Evolutionary conservation across 768 basidiomycete species (phyloP).

Genomic region (Hericium rajendrae): DNA sequence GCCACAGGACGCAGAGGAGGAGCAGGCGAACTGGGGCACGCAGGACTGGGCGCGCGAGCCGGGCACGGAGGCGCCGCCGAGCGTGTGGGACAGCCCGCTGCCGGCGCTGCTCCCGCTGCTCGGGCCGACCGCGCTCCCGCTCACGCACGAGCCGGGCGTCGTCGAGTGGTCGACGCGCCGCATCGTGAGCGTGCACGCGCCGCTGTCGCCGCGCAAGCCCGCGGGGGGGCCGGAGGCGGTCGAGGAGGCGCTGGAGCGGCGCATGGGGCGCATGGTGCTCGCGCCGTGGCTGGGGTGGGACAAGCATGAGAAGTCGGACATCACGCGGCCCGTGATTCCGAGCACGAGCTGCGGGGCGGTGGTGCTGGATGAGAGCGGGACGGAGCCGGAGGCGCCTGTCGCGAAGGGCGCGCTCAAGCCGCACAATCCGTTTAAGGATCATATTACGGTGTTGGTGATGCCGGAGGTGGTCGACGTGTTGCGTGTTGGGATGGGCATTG

Average conservation of each 20-base stretch:
- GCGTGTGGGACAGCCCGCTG: slow-evolving; percentile 7
- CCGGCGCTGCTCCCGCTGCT: slow-evolving; percentile 31
- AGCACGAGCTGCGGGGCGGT: slow-evolving; percentile 28
- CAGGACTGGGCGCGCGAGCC: background rate
- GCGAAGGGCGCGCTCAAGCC: slow-evolving; percentile 15
- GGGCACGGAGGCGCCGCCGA: background rate
- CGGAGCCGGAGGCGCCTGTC: slow-evolving; percentile 2
- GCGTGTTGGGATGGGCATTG: slow-evolving; percentile 47
- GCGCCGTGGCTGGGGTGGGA: slow-evolving; percentile 43
- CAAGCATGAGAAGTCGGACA: slow-evolving; percentile 22
- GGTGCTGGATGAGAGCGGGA: slow-evolving; percentile 14
- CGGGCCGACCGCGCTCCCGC: slow-evolving; percentile 46
- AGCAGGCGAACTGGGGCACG: background rate
- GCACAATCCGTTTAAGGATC: slow-evolving; percentile 47
- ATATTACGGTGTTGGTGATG: slow-evolving; percentile 49
- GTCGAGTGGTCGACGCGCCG: slow-evolving; percentile 58
- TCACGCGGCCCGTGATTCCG: slow-evolving; percentile 26
- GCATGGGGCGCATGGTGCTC: slow-evolving; percentile 41
- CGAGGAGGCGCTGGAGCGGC: slow-evolving; percentile 36
- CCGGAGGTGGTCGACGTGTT: slow-evolving; percentile 27
- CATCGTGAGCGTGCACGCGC: slow-evolving; percentile 37
- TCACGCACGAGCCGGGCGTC: slow-evolving; percentile 55
- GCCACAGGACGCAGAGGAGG: background rate
- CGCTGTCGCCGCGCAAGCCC: slow-evolving; percentile 21
- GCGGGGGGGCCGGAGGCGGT: slow-evolving; percentile 21